A percentile compares a stretch with the other conserved stretches of the same genome.
These are phyloP conservation scores for Citrus sp. DNA, from an alignment of 345 rosid genomes.

Conservation along the genomic window DNA sequence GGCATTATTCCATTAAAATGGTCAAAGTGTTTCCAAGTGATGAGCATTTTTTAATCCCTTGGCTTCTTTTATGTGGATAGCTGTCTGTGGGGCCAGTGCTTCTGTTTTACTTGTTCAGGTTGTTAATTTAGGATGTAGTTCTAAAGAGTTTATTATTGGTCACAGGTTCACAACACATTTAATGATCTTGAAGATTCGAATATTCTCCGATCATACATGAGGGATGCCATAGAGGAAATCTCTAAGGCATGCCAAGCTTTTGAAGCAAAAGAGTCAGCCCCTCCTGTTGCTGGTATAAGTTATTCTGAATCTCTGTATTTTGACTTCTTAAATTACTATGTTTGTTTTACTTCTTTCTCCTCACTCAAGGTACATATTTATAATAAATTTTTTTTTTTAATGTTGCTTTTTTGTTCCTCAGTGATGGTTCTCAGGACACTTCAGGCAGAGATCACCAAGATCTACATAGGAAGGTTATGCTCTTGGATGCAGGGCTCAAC, in stretches of 20 bases:
- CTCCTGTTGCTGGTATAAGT: slow-evolving; percentile 70
- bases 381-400: neutral
- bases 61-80: neutral
- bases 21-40: neutral
- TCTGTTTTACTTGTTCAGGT: slow-evolving; percentile 1
- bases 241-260: slow-evolving; percentile 88
- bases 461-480: slow-evolving; percentile 83
- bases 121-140: slow-evolving; percentile 8
- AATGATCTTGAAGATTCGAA: slow-evolving; percentile 80
- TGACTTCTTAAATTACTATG: slow-evolving; percentile 20
- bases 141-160: slow-evolving; percentile 18
- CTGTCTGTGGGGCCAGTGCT: slow-evolving; percentile 1
- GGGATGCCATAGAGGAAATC: slow-evolving; percentile 76
- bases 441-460: slow-evolving; percentile 77
- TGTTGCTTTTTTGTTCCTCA: slow-evolving; percentile 35
- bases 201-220: slow-evolving; percentile 73
- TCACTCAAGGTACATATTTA: slow-evolving; percentile 36
- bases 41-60: neutral
- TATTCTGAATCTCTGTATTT: slow-evolving; percentile 26
- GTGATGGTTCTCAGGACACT: slow-evolving; percentile 66
- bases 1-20: neutral
- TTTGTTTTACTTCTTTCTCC: slow-evolving; percentile 24
- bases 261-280: slow-evolving; percentile 90
- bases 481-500: slow-evolving; percentile 89
- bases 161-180: slow-evolving; percentile 76